Percentiles rank a stretch among this genome's conserved stretches.
Evolutionary conservation across 768 basidiomycete species (phyloP).

Genomic region (Trametes sanguinea): DNA sequence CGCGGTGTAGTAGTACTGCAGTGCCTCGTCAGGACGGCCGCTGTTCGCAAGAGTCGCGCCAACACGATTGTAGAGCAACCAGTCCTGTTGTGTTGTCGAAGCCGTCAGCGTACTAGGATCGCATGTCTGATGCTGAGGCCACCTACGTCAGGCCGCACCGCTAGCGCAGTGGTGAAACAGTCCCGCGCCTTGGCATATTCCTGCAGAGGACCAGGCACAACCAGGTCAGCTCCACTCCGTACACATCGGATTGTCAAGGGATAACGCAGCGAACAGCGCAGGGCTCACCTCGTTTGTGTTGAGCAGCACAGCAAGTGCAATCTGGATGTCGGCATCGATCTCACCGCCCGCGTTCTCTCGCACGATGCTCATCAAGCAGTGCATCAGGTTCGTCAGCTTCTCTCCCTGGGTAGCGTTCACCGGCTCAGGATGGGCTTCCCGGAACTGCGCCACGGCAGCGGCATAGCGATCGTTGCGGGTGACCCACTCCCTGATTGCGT

Average conservation of each 20-base stretch:
- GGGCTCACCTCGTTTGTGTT: conserved; percentile 81
- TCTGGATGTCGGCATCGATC: conserved; percentile 93
- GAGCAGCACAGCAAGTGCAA: conserved; percentile 89
- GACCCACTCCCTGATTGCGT: conserved; percentile 86
- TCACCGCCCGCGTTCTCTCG: conserved; percentile 53
- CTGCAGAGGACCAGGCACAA: conserved; percentile 39
- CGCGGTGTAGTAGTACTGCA: conserved; percentile 84
- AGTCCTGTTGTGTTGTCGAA: conserved; percentile 57
- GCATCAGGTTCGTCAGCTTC: conserved; percentile 57
- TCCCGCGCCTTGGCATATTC: conserved; percentile 92
- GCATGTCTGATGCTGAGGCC: not conserved
- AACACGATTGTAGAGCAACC: conserved; percentile 89
- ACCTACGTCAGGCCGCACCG: conserved; percentile 80
- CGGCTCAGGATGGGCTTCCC: conserved; percentile 33
- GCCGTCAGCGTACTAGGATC: not conserved
- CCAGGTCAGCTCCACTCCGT: not conserved
- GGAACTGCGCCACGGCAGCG: conserved; percentile 45
- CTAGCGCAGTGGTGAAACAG: conserved; percentile 88
- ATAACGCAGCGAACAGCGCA: not conserved
- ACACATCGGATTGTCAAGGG: not conserved
- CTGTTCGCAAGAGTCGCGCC: conserved; percentile 95
- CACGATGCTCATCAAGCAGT: conserved; percentile 83
- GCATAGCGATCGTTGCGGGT: conserved; percentile 59
- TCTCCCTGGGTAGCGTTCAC: conserved; percentile 38
- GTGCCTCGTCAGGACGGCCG: conserved; percentile 75